phyloP scores from a whole-genome alignment of 495 filamentous ascomycete genomes.

The Xylaria bambusicola region DNA sequence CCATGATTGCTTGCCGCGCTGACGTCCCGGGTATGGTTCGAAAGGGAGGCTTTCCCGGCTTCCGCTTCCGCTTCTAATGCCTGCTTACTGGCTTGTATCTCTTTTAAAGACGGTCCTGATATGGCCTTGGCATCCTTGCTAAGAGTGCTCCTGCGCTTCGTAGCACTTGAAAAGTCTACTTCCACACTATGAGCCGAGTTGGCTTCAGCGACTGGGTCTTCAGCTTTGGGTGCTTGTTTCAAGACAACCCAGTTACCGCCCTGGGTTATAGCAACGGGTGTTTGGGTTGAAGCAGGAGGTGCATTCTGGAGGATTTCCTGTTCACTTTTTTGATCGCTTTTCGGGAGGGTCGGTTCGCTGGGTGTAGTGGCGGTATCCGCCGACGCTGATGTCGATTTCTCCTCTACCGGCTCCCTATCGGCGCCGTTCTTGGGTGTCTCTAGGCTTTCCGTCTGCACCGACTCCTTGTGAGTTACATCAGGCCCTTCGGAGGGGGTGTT shows the following conservation, averaged over 20 bases:
- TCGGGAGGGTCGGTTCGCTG: too few species aligned
- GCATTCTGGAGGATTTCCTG: neutral
- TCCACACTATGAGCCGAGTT: neutral
- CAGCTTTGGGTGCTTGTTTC: too few species aligned
- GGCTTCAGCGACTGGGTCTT: neutral
- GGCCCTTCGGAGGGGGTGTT: neutral
- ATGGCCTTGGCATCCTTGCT: slow-evolving; percentile 31
- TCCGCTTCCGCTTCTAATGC: slow-evolving; percentile 25
- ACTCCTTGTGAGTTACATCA: neutral
- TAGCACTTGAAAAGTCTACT: neutral
- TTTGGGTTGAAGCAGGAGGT: neutral
- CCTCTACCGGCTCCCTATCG: neutral
- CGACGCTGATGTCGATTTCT: neutral
- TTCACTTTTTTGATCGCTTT: neutral
- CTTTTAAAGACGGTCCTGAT: slow-evolving; percentile 30
- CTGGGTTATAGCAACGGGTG: neutral
- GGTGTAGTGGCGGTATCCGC: neutral
- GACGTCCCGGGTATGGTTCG: slow-evolving; percentile 33
- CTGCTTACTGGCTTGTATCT: slow-evolving; percentile 30
- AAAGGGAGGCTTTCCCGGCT: neutral
- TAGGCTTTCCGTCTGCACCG: slow-evolving; percentile 6
- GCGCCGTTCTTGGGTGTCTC: neutral
- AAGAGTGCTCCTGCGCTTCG: slow-evolving; percentile 21
- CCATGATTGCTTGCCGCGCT: slow-evolving; percentile 34
- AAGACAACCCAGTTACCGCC: too few species aligned